Percentiles rank a stretch among this genome's conserved stretches.
Evolutionary conservation across 2,329 filamentous ascomycete species (phyloP).

Genomic region (Bipolaris zeicola): DNA sequence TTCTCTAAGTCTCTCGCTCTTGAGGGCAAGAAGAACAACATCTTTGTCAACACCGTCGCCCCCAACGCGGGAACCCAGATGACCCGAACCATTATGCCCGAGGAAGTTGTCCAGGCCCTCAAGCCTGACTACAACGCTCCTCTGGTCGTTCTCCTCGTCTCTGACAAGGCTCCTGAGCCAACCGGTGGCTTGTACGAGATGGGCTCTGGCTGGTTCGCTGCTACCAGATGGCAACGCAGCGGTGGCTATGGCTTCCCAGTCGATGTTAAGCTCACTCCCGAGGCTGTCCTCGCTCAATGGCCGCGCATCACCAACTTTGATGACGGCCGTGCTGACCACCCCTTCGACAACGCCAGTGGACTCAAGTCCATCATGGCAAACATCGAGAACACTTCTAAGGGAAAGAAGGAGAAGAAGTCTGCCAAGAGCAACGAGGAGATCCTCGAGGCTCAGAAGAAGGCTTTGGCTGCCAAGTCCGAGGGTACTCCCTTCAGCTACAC

Average conservation of each 20-base stretch:
- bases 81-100: constrained; percentile 91
- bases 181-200: constrained; percentile 93
- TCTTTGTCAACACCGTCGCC: constrained; percentile 96
- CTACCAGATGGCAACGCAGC: constrained; percentile 92
- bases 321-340: constrained; percentile 84
- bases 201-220: constrained; percentile 89
- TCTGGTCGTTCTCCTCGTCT: constrained; percentile 83
- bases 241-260: constrained; percentile 91
- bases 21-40: constrained; percentile 96
- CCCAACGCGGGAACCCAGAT: constrained; percentile 96
- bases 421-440: constrained; percentile 66
- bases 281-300: constrained; percentile 71
- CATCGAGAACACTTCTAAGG: constrained; percentile 72
- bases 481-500: constrained; percentile 81
- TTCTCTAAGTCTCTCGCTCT: constrained; percentile 91
- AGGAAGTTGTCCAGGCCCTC: constrained; percentile 97
- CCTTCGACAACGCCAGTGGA: constrained; percentile 76
- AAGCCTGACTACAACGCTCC: constrained; percentile 99
- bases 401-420: constrained; percentile 52
- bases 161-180: constrained; percentile 82
- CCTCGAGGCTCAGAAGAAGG: constrained; percentile 75
- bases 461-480: constrained; percentile 71
- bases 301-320: constrained; percentile 84
- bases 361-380: constrained; percentile 83
- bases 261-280: constrained; percentile 76